Evolutionary conservation across 805 yeast genomes (phyloP).

Genomic region (Wickerhamiella australiensis): DNA sequence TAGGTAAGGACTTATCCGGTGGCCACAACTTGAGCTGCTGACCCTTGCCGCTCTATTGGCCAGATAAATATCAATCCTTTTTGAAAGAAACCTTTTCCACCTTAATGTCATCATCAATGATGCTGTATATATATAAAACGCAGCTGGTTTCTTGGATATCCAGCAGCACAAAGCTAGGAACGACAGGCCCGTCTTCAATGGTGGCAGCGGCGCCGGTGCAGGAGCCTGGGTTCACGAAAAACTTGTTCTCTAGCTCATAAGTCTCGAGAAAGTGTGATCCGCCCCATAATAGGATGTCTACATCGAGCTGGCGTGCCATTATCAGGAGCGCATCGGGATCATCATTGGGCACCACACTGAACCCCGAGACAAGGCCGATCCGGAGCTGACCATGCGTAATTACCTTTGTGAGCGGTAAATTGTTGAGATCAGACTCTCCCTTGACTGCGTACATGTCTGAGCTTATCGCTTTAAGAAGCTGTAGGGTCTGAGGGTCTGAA

Average conservation of each 20-base stretch:
- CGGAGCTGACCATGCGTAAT: constrained; percentile 58
- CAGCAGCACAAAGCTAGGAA: constrained; percentile 78
- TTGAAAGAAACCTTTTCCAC: constrained; percentile 75
- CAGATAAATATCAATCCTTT: constrained; percentile 29
- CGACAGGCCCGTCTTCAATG: constrained; percentile 42
- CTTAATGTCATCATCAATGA: constrained; percentile 68
- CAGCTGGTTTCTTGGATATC: constrained; percentile 74
- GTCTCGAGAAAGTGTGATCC: constrained; percentile 91
- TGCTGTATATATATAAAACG: constrained; percentile 74
- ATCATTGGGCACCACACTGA: constrained; percentile 66
- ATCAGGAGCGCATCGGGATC: constrained; percentile 77
- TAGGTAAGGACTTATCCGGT: too few species aligned
- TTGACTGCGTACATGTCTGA: constrained; percentile 62
- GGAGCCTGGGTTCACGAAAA: constrained; percentile 93
- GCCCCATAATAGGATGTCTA: constrained; percentile 83
- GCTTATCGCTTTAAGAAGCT: constrained; percentile 55
- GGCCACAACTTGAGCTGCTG: too few species aligned
- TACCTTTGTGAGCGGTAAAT: constrained; percentile 50
- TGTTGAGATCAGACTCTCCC: constrained; percentile 64
- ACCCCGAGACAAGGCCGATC: constrained; percentile 79
- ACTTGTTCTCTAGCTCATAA: constrained; percentile 80
- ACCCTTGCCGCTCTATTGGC: background rate
- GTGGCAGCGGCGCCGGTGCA: constrained; percentile 84
- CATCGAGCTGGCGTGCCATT: constrained; percentile 82
- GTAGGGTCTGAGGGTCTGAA: constrained; percentile 48